Conservation (phyloP, 768 basidiomycete species). For the Russula sp. region DNA sequence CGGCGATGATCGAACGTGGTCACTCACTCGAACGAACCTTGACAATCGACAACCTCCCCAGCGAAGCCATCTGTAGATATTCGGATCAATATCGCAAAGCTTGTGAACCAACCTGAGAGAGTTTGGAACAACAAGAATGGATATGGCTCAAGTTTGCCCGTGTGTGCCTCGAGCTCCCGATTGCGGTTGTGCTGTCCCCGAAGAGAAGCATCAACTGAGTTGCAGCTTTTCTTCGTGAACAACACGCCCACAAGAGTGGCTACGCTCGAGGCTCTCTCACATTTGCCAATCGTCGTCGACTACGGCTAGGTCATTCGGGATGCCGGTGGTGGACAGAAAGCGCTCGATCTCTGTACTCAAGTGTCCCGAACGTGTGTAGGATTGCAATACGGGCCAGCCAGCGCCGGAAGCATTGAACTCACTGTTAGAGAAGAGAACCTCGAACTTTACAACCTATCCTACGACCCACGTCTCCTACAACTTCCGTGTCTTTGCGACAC, state of each 20-base stretch:
- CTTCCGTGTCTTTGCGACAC: no score
- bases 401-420: no score
- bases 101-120: background rate
- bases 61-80: background rate
- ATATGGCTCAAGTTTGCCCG: slow-evolving; percentile 5
- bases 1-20: background rate
- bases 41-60: background rate
- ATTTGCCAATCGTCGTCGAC: background rate
- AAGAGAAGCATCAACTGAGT: no score
- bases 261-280: background rate
- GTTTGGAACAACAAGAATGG: background rate
- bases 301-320: background rate
- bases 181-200: no score
- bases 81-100: background rate
- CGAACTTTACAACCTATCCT: no score
- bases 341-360: background rate
- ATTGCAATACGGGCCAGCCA: no score
- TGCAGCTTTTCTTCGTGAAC: background rate
- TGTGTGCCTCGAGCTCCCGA: no score
- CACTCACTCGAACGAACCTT: background rate
- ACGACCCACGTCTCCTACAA: no score
- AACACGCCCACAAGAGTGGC: background rate
- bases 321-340: no score
- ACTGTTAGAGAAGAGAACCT: no score
- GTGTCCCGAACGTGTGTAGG: background rate